Evolutionary conservation across 768 basidiomycete species (phyloP), one percentile per base, ranked within the genome.

Genomic region (Mycena haematopus): DNA sequence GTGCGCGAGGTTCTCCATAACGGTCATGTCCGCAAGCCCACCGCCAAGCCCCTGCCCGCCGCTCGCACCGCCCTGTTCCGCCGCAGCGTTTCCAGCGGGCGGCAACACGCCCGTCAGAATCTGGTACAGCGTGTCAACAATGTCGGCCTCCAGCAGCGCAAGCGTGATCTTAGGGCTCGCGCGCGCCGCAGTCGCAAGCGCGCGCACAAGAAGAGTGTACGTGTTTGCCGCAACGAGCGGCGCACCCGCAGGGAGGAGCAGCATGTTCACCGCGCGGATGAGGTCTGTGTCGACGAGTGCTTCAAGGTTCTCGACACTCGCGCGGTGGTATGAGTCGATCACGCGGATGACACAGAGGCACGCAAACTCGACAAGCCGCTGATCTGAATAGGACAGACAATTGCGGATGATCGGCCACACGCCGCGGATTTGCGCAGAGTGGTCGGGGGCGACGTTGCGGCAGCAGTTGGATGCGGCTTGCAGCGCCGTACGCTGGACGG

Each of bases 381-480:
- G 94, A 75, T 99, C 96, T 29, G 93, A 89, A 71, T 96, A 97
- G 0, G 87, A 82, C 49, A 99, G 83, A 67, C 95, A 95, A 69
- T 94, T 95, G 63, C 93, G 89, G 67, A 99, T 90, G 75, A 93
- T 96, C 0, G 96, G 89, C 90, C 91, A 93, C 42, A 95, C 92
- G 49, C 91, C 91, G 42, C 84, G 86, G 71, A 99, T 90, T 87
- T 94, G 94, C 35, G 85, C 73, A 76, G 95, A 96, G 72, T 93
- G 89, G 62, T 99, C 97, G 27, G 91, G 74, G 3, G 93, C 89
- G 54, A 97, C 86, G 73, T 94, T 94, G 52, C 95, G 88, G 77
- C 97, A 99, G 70, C 97, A 99, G 70, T 98, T 98, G 35, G 96
- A 90, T 2, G 96, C 96, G 19, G 97, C 96, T 69, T 97, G 95